Evolutionary conservation across 495 filamentous ascomycete genomes (phyloP).

Genomic region (Parmelia sp.): DNA sequence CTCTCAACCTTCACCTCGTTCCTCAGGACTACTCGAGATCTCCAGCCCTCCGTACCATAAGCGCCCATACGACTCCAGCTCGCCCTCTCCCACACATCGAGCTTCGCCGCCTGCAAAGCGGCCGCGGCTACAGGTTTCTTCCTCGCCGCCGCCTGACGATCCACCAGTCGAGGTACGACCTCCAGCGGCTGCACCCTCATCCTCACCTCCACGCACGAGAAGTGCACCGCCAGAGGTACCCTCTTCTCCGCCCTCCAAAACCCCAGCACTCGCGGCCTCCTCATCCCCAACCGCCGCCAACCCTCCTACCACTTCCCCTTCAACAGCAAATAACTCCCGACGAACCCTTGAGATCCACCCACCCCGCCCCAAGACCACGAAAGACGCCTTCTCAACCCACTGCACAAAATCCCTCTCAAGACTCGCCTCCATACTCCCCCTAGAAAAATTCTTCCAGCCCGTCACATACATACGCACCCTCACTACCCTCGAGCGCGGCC

Average conservation of each 20-base stretch:
- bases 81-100: constrained; percentile 18
- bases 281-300: not conserved
- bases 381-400: constrained; percentile 37
- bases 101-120: constrained; percentile 21
- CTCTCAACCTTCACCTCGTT: constrained; percentile 23
- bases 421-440: constrained; percentile 13
- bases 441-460: constrained; percentile 11
- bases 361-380: constrained; percentile 40
- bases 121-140: not conserved
- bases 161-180: not conserved
- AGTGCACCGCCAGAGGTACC: not conserved
- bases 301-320: constrained; percentile 2
- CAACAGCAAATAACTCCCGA: constrained; percentile 2
- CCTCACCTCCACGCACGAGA: not conserved
- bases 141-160: constrained; percentile 17
- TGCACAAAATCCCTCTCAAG: constrained; percentile 38
- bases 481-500: constrained; percentile 55
- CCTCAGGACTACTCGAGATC: not conserved
- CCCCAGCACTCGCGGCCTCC: not conserved
- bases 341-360: constrained; percentile 39
- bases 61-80: constrained; percentile 15
- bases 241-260: not conserved
- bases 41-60: constrained; percentile 21
- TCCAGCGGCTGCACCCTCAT: constrained; percentile 4
- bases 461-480: constrained; percentile 37